Percentiles rank a stretch among this genome's conserved stretches.
Conservation (phyloP, 148 eudicot genomes). For the Cornus suecica region DNA sequence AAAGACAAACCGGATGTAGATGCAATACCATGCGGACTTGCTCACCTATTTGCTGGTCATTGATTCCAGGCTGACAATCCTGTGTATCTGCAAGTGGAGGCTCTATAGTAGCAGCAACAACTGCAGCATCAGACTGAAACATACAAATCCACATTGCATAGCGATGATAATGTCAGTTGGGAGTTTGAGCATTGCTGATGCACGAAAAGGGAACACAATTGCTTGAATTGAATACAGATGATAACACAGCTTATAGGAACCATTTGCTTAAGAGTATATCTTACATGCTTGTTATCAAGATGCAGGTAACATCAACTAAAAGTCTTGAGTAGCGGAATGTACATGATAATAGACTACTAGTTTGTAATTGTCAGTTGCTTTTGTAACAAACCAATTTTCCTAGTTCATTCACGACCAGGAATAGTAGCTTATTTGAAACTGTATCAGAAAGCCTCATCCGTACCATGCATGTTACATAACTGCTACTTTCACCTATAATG, state of each 20-base stretch:
- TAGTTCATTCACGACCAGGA: neutral
- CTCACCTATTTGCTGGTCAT: conserved; percentile 67
- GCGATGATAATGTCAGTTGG: conserved; percentile 6
- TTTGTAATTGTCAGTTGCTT: neutral
- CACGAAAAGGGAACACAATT: neutral
- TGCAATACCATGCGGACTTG: conserved; percentile 1
- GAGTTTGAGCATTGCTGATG: neutral
- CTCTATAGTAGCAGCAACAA: conserved; percentile 34
- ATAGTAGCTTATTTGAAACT: neutral
- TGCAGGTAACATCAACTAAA: neutral
- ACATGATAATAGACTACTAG: neutral
- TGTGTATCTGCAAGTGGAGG: conserved; percentile 22
- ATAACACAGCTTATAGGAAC: neutral
- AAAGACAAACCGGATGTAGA: neutral
- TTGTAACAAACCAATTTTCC: neutral
- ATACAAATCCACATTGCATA: neutral
- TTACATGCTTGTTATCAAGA: neutral
- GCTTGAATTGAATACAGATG: neutral
- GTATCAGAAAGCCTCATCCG: neutral
- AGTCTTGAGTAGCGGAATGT: neutral
- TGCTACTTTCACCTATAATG: too few relatives aligned
- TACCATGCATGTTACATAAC: neutral
- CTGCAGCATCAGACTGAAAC: conserved; percentile 40
- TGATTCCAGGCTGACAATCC: conserved; percentile 46
- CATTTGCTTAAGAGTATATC: neutral